These are phyloP conservation scores for Perkinsela sp. DNA, from an alignment of 208 protist genomes.

Conservation along the genomic window DNA sequence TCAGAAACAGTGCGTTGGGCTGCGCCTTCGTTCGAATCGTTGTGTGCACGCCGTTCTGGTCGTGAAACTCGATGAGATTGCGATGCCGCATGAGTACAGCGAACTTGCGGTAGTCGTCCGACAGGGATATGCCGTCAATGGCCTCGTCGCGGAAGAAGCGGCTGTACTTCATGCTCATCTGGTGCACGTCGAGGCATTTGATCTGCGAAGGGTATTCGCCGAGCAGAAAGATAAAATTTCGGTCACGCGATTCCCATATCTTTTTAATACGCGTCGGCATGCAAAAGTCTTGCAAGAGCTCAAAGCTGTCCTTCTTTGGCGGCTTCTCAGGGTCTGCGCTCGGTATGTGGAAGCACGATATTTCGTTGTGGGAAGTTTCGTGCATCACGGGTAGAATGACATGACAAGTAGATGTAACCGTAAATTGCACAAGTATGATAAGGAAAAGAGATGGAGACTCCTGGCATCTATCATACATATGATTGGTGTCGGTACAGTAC, in stretches of 20 bases:
- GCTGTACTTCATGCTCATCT: slow-evolving; percentile 64
- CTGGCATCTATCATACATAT: too few species aligned
- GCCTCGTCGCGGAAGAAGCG: slow-evolving; percentile 51
- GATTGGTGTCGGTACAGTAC: too few species aligned
- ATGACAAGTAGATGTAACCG: too few species aligned
- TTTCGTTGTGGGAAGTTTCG: not conserved
- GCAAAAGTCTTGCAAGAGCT: not conserved
- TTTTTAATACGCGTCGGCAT: slow-evolving; percentile 1
- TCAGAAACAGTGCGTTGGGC: not conserved
- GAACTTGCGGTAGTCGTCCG: slow-evolving; percentile 58
- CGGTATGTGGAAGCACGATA: not conserved
- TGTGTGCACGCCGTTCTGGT: not conserved
- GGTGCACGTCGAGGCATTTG: slow-evolving; percentile 58
- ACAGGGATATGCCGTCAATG: slow-evolving; percentile 40
- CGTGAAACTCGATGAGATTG: slow-evolving; percentile 15
- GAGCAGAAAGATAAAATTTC: slow-evolving; percentile 21
- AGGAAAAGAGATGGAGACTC: too few species aligned
- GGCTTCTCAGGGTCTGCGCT: not conserved
- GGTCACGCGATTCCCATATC: slow-evolving; percentile 6
- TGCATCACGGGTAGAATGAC: too few species aligned
- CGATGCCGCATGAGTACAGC: slow-evolving; percentile 35
- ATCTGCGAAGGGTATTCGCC: slow-evolving; percentile 55
- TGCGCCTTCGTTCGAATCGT: not conserved
- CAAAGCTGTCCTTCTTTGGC: not conserved
- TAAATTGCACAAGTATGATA: too few species aligned